A percentile compares a stretch with the other conserved stretches of the same genome.
Evolutionary conservation across 1,284 basidiomycete species (phyloP).

Genomic region (Fomitopsis schrenkii): DNA sequence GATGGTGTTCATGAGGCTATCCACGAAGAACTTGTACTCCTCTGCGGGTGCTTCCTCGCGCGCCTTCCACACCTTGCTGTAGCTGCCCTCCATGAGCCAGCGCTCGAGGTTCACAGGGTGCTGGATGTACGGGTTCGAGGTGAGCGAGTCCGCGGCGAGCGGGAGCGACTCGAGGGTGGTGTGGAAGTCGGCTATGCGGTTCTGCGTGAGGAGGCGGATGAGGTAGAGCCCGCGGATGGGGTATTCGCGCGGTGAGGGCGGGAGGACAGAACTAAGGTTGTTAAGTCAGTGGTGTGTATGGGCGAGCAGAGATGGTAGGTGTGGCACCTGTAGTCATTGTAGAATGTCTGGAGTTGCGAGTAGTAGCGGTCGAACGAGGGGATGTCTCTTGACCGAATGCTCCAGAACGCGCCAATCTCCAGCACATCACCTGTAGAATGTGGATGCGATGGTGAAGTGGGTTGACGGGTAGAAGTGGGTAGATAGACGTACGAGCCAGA

Average conservation of each 20-base stretch:
- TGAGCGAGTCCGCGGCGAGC: conserved; percentile 67
- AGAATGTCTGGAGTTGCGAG: conserved; percentile 89
- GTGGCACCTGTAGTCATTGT: conserved; percentile 77
- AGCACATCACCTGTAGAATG: conserved; percentile 76
- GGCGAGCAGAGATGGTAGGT: background rate
- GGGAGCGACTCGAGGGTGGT: conserved; percentile 97
- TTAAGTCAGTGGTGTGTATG: background rate
- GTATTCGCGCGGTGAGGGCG: conserved; percentile 82
- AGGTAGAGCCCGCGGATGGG: conserved; percentile 92
- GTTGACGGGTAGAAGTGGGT: background rate
- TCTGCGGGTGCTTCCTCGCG: conserved; percentile 83
- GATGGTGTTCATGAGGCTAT: conserved; percentile 91
- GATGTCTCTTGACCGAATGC: conserved; percentile 84
- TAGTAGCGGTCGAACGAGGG: conserved; percentile 95
- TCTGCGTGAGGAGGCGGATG: conserved; percentile 91
- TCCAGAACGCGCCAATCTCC: conserved; percentile 93
- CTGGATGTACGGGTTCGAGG: conserved; percentile 75
- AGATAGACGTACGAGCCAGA: conserved; percentile 52
- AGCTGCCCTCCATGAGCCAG: conserved; percentile 99
- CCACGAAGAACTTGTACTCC: conserved; percentile 89
- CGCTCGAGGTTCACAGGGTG: conserved; percentile 90
- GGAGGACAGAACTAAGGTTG: conserved; percentile 57
- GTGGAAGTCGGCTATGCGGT: conserved; percentile 97
- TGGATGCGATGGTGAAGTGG: background rate
- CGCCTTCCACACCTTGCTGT: conserved; percentile 97